These are phyloP conservation scores for Sophora flavescens DNA, from an alignment of 306 rosid species.

Conservation along the genomic window DNA sequence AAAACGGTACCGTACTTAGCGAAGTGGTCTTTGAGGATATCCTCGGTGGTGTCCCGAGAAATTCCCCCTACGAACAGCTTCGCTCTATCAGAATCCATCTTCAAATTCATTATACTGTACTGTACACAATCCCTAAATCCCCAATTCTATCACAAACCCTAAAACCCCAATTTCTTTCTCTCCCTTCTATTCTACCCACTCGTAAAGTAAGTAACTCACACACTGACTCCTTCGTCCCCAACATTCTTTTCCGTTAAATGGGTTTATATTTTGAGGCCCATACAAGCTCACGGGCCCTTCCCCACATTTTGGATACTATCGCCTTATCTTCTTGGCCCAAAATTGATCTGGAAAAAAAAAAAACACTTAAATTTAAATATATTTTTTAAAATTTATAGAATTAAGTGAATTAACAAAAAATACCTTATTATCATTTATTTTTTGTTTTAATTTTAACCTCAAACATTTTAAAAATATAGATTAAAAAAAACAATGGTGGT, in stretches of 20 bases:
- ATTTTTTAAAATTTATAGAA: no score
- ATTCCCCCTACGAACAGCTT: constrained; percentile 75
- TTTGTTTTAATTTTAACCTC: no score
- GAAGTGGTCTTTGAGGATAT: constrained; percentile 59
- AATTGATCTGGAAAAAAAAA: not conserved
- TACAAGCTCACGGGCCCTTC: not conserved
- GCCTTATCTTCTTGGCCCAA: constrained; percentile 5
- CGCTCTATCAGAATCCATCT: constrained; percentile 65
- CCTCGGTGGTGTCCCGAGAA: constrained; percentile 66
- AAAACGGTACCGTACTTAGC: constrained; percentile 59
- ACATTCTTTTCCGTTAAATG: not conserved
- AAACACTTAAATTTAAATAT: no score
- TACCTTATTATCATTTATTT: no score
- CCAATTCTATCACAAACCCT: constrained; percentile 52
- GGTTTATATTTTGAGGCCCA: not conserved
- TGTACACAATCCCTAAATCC: constrained; percentile 60
- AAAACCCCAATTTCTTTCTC: not conserved
- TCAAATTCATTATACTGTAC: constrained; percentile 34
- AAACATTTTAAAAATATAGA: no score
- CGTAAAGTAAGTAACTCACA: not conserved
- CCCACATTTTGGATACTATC: not conserved
- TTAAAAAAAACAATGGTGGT: no score
- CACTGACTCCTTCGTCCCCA: no score
- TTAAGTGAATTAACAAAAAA: no score
- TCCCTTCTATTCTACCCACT: not conserved